Conservation (phyloP, 225 moss, liverwort and hornwort genomes). For the Rhytidiadelphus loreus region DNA sequence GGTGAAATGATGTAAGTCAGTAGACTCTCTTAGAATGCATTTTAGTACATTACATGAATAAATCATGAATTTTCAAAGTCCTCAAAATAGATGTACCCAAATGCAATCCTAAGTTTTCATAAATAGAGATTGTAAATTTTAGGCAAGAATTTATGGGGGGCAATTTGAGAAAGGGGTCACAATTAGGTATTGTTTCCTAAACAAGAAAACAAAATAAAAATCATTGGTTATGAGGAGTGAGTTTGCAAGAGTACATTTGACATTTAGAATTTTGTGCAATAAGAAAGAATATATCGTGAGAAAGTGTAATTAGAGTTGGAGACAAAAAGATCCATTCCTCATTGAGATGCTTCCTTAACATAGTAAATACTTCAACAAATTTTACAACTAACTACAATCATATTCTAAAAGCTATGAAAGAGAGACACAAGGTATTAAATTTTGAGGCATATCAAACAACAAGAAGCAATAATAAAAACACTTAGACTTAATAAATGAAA, state of each 20-base stretch:
- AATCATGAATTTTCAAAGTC: neutral
- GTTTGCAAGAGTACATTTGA: neutral
- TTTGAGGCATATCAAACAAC: too few species aligned
- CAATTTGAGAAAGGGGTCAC: neutral
- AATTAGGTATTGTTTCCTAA: neutral
- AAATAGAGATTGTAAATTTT: neutral
- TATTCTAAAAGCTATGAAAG: too few species aligned
- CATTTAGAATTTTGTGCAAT: neutral
- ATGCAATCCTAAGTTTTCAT: rapidly evolving
- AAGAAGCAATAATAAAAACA: too few species aligned
- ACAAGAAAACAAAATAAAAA: neutral
- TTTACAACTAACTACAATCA: too few species aligned
- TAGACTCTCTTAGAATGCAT: neutral
- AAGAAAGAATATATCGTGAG: neutral
- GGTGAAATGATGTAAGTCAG: neutral
- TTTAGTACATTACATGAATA: neutral
- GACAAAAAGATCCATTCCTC: too few species aligned
- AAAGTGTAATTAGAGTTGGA: neutral
- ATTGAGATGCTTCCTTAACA: too few species aligned
- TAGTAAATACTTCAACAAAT: too few species aligned
- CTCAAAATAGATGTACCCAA: neutral
- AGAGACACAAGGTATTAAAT: too few species aligned
- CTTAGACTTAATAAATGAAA: too few species aligned
- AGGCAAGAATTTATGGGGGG: neutral
- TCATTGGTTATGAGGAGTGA: neutral